phyloP scores from a whole-genome alignment of 208 protist species.

The Trypanosoma cruzi region DNA sequence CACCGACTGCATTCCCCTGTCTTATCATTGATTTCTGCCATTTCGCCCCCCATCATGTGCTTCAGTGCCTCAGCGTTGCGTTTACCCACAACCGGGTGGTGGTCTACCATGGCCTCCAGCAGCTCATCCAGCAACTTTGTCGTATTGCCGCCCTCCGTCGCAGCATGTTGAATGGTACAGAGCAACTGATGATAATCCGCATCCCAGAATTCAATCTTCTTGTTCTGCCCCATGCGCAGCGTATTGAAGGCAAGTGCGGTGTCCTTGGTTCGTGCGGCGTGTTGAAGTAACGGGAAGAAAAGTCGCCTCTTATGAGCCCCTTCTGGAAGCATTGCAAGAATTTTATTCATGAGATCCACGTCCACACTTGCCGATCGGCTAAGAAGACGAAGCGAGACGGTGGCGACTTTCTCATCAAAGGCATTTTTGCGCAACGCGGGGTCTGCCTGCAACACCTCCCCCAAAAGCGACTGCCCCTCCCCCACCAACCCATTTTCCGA shows the following conservation, averaged over 20 bases:
- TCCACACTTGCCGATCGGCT: constrained; percentile 14
- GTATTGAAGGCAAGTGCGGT: constrained; percentile 45
- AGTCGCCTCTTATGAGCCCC: constrained; percentile 63
- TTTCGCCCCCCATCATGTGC: constrained; percentile 49
- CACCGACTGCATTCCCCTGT: constrained; percentile 56
- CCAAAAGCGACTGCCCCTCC: constrained; percentile 36
- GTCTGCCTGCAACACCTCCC: constrained; percentile 30
- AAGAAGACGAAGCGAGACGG: constrained; percentile 67
- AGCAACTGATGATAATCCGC: constrained; percentile 69
- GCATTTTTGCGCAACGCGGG: constrained; percentile 22
- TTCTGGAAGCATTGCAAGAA: constrained; percentile 51
- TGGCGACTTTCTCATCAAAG: constrained; percentile 75
- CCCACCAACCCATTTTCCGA: constrained; percentile 29
- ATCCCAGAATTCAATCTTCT: constrained; percentile 82
- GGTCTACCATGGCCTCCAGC: constrained; percentile 48
- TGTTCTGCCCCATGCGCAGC: constrained; percentile 34
- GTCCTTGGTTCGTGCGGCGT: constrained; percentile 35
- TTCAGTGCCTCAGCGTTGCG: constrained; percentile 56
- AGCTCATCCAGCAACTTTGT: constrained; percentile 29
- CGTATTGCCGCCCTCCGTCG: not conserved
- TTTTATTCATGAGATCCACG: constrained; percentile 33
- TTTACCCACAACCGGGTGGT: constrained; percentile 77
- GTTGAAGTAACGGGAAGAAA: constrained; percentile 64
- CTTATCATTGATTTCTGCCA: constrained; percentile 26
- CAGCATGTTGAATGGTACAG: constrained; percentile 24